Evolutionary conservation across 805 yeast species (phyloP).

Genomic region (Pichia gijzeniarum): DNA sequence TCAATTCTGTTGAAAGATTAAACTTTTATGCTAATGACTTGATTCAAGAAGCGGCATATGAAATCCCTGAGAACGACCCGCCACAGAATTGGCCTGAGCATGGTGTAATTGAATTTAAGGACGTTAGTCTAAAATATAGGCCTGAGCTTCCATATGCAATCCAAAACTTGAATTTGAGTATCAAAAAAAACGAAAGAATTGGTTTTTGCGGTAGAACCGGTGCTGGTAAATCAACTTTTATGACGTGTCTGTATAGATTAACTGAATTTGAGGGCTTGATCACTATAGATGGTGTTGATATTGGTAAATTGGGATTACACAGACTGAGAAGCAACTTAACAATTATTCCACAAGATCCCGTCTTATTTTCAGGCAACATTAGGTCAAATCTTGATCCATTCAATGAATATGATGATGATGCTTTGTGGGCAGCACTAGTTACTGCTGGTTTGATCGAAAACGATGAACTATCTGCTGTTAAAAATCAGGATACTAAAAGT

Average conservation of each 20-base stretch:
- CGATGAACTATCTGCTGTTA: constrained; percentile 29
- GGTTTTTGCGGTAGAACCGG: constrained; percentile 90
- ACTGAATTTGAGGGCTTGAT: constrained; percentile 49
- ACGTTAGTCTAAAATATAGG: constrained; percentile 51
- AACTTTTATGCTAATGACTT: constrained; percentile 54
- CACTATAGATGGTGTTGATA: constrained; percentile 53
- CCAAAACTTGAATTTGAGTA: constrained; percentile 36
- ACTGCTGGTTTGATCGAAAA: constrained; percentile 49
- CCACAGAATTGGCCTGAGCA: constrained; percentile 41
- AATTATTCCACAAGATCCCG: constrained; percentile 70
- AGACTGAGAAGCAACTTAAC: constrained; percentile 52
- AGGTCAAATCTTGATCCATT: constrained; percentile 61
- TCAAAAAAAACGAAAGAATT: constrained; percentile 55
- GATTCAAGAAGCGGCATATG: constrained; percentile 60
- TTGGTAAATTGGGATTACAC: constrained; percentile 43
- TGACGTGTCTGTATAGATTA: constrained; percentile 54
- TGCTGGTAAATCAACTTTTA: constrained; percentile 68
- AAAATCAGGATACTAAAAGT: constrained; percentile 28
- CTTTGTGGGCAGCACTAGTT: constrained; percentile 52
- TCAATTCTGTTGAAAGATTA: constrained; percentile 73
- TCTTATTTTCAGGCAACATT: constrained; percentile 52
- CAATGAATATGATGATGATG: constrained; percentile 40
- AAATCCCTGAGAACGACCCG: constrained; percentile 38
- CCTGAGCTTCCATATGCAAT: constrained; percentile 55
- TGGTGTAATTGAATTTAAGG: constrained; percentile 41